Evolutionary conservation across 768 basidiomycete genomes (phyloP).

Genomic region (Lentinus tigrinus): DNA sequence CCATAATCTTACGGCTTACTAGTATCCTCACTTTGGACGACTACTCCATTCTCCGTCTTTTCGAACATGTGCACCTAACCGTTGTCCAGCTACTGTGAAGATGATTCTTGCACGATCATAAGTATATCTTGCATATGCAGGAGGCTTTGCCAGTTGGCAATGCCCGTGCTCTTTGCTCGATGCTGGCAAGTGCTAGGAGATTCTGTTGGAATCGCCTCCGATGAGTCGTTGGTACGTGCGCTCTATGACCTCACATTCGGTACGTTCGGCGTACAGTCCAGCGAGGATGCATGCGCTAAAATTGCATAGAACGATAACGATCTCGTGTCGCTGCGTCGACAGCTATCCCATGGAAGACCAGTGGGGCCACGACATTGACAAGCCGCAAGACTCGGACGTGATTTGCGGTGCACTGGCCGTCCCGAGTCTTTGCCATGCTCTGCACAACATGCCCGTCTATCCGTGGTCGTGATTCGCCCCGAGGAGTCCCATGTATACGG

Average conservation of each 20-base stretch:
- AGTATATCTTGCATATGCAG: too few species aligned
- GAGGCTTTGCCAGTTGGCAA: too few species aligned
- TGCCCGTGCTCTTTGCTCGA: not conserved
- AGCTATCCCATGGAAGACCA: not conserved
- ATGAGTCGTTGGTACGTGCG: not conserved
- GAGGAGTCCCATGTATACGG: not conserved
- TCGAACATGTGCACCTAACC: too few species aligned
- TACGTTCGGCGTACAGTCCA: not conserved
- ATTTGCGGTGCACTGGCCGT: not conserved
- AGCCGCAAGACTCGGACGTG: not conserved
- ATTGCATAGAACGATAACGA: not conserved
- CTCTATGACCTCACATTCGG: not conserved
- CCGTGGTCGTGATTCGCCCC: not conserved
- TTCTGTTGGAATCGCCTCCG: not conserved
- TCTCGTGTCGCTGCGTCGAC: not conserved
- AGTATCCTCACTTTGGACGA: too few species aligned
- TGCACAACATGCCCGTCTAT: not conserved
- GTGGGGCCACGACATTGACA: not conserved
- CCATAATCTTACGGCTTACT: too few species aligned
- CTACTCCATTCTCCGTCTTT: too few species aligned
- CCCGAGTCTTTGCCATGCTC: not conserved
- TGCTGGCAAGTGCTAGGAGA: not conserved
- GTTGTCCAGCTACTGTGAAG: too few species aligned
- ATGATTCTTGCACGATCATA: too few species aligned
- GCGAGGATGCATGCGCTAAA: not conserved